Base-by-base conservation (phyloP, 1,284 basidiomycete species). In the Malassezia psittaci region DNA sequence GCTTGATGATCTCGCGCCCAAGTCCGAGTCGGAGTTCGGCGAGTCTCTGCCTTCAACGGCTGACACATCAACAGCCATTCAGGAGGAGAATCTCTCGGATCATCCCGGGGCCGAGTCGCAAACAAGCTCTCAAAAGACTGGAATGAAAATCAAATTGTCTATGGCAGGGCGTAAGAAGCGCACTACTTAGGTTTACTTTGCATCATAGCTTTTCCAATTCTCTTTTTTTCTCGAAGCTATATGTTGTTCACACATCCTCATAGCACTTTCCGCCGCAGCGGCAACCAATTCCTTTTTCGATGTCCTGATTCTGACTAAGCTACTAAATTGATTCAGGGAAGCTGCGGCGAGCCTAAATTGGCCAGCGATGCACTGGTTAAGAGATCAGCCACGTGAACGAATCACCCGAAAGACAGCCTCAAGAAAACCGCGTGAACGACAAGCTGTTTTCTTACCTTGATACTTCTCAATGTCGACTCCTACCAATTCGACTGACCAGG, bases 91-190 rank as follows among this genome's bases (percentile, higher is more conserved):
- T 8, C 24, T 29, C 24, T 29, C 24, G 24, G 24, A 29, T 29
- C 24, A 29, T 29, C 24, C 24, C 7, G 7, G 4, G 7, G 24
- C 24, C 24, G 47, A 48, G 35, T n/a, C 19, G 19, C 47, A 10
- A 38, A 32, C 24, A 13, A 36, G 19, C 12, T 39, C 33, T n/a
- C 37, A 21, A 33, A 57, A 57, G 34, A 21, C 33, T 2, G 55
- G 55, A n/a, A 52, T 57, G 55, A 57, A 57, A 40, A 57, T 57
- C 16, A 57, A 57, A 33, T 37, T 57, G 5, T 52, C 50, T 15
- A 46, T 57, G 38, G 38, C 34, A n/a, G 55, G 55, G n/a, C 55
- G 55, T 11, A 45, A 51, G 11, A 57, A 52, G 29, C 54, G 54
- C 29, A 45, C 48, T 12, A 24, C 43, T 9, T 45, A 45, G 24